Evolutionary conservation across 768 basidiomycete genomes (phyloP).

Genomic region (Crepidotus variabilis): DNA sequence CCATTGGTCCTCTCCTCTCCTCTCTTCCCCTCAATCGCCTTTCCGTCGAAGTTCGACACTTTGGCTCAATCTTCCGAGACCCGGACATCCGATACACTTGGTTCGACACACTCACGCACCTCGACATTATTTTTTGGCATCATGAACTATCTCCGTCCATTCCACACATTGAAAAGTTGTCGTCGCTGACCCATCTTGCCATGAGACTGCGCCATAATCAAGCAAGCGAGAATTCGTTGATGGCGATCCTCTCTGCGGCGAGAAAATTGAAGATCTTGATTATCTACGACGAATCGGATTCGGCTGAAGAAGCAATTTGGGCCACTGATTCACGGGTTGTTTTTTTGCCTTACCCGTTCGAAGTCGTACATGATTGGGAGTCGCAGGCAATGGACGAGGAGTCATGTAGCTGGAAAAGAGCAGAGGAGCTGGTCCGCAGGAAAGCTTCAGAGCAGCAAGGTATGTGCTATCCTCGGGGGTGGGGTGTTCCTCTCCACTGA

Average conservation of each 20-base stretch:
- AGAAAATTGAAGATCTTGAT: slow-evolving; percentile 23
- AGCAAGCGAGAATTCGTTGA: slow-evolving; percentile 18
- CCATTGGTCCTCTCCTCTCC: slow-evolving; percentile 22
- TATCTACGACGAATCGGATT: slow-evolving; percentile 24
- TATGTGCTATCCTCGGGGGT: slow-evolving; percentile 6
- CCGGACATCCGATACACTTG: slow-evolving; percentile 16
- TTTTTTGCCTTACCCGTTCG: slow-evolving; percentile 25
- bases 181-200: slow-evolving; percentile 29
- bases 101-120: slow-evolving; percentile 29
- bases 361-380: slow-evolving; percentile 31
- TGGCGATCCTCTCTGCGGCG: slow-evolving; percentile 22
- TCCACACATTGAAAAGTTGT: slow-evolving; percentile 24
- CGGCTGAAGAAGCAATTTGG: slow-evolving; percentile 17
- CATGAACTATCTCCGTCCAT: slow-evolving; percentile 18
- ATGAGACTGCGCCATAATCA: slow-evolving; percentile 23
- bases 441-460: slow-evolving; percentile 16
- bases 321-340: slow-evolving; percentile 26
- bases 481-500: background rate
- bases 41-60: slow-evolving; percentile 31
- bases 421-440: slow-evolving; percentile 25
- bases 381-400: slow-evolving; percentile 23
- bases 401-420: slow-evolving; percentile 26
- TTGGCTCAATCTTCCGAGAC: slow-evolving; percentile 18
- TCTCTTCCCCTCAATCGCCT: slow-evolving; percentile 27
- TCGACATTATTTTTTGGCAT: slow-evolving; percentile 35